phyloP scores from a whole-genome alignment of 805 yeast species.

The Schizosaccharomyces osmophilus region DNA sequence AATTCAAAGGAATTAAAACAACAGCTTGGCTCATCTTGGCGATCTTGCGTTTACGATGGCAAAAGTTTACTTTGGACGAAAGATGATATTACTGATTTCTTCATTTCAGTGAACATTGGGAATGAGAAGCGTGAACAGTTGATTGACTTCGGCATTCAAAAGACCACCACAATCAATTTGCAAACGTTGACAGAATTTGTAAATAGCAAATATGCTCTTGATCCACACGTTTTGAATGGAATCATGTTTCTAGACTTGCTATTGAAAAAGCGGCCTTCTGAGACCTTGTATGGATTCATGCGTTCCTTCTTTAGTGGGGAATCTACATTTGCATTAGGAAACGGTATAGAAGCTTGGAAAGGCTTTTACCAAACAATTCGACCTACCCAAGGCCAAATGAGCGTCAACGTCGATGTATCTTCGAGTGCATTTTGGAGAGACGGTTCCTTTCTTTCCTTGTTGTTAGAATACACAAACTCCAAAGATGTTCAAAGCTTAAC shows the following conservation, averaged over 20 bases:
- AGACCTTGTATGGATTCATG: not conserved
- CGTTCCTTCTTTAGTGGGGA: constrained; percentile 1
- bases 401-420: constrained; percentile 13
- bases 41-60: not conserved
- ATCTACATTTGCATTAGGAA: constrained; percentile 3
- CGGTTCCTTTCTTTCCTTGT: constrained; percentile 11
- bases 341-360: constrained; percentile 12
- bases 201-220: constrained; percentile 3
- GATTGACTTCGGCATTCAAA: constrained; percentile 4
- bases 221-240: constrained; percentile 4
- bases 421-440: constrained; percentile 13
- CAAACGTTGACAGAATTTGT: constrained; percentile 4
- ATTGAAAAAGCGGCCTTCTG: constrained; percentile 4
- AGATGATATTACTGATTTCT: not conserved
- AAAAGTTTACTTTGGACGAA: constrained; percentile 2
- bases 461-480: constrained; percentile 10
- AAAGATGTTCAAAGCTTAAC: not conserved
- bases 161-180: constrained; percentile 4
- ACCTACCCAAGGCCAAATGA: constrained; percentile 12
- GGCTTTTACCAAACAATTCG: constrained; percentile 14
- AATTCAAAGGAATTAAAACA: not conserved
- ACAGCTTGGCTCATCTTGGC: not conserved
- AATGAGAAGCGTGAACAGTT: not conserved
- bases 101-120: not conserved
- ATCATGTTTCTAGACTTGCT: constrained; percentile 6